A percentile compares a stretch with the other conserved stretches of the same genome.
phyloP scores from a whole-genome alignment of 2,329 filamentous ascomycete genomes.

The Colletotrichum tropicale region DNA sequence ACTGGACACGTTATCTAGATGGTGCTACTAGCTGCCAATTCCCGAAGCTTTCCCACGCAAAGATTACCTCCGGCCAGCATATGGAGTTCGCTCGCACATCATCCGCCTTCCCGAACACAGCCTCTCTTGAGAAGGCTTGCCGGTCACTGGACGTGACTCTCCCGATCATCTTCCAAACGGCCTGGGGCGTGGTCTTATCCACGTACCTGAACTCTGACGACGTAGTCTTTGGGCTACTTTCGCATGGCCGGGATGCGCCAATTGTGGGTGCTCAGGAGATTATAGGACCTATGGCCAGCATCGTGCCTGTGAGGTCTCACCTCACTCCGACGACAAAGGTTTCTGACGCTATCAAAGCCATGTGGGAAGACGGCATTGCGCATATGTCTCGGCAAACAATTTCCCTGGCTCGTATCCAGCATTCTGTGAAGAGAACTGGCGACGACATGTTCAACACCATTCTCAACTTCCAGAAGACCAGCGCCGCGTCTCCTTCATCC shows the following conservation, averaged over 20 bases:
- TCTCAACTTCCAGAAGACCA: constrained; percentile 2
- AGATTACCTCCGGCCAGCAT: background rate
- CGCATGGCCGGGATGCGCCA: constrained; percentile 58
- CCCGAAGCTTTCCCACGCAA: background rate
- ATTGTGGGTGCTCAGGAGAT: constrained; percentile 55
- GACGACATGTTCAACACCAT: constrained; percentile 1
- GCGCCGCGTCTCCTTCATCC: no score
- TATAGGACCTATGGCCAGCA: constrained; percentile 65
- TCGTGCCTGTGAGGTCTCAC: constrained; percentile 57
- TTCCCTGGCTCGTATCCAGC: background rate
- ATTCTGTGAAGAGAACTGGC: background rate
- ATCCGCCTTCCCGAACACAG: background rate
- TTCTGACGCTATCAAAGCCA: background rate
- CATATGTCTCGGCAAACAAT: background rate
- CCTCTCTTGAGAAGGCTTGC: background rate
- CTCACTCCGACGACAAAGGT: background rate
- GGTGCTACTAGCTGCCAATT: background rate
- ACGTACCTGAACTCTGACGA: constrained; percentile 76
- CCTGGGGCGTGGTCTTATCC: constrained; percentile 78
- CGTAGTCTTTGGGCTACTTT: constrained; percentile 75
- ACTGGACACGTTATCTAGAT: background rate
- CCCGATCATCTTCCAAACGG: constrained; percentile 76
- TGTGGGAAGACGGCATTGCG: background rate
- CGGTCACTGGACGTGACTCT: constrained; percentile 63
- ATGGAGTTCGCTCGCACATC: background rate